Percentiles rank a stretch among this genome's conserved stretches.
Conservation (phyloP, 805 yeast genomes). For the Cyberlindnera americana region DNA sequence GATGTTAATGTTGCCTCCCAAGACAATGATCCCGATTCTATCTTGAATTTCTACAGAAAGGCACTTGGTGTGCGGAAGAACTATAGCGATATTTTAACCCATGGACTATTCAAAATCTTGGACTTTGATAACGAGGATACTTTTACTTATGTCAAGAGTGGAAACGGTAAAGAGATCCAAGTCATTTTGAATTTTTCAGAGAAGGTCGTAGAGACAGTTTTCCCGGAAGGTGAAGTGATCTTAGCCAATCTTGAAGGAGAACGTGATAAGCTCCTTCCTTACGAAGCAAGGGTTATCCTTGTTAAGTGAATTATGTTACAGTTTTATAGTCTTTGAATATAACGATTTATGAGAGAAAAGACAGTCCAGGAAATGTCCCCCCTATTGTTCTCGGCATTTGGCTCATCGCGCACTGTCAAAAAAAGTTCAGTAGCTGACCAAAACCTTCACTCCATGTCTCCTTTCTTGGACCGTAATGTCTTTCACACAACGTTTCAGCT, state of each 20-base stretch:
- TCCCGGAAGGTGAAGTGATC: constrained; percentile 32
- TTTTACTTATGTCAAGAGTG: constrained; percentile 40
- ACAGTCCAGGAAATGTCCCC: too few species aligned
- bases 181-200: constrained; percentile 43
- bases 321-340: background rate
- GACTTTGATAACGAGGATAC: constrained; percentile 41
- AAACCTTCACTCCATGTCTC: background rate
- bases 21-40: constrained; percentile 41
- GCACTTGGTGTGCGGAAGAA: constrained; percentile 43
- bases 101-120: constrained; percentile 43
- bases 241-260: constrained; percentile 31
- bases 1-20: constrained; percentile 48
- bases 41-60: constrained; percentile 43
- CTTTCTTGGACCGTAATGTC: background rate
- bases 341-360: too few species aligned
- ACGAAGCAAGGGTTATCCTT: constrained; percentile 40
- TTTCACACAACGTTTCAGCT: constrained; percentile 4
- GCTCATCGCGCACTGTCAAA: too few species aligned
- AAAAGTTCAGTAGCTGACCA: too few species aligned
- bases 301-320: background rate
- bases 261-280: constrained; percentile 34
- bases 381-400: too few species aligned
- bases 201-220: constrained; percentile 30
- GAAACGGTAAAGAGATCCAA: constrained; percentile 31
- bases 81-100: constrained; percentile 40